These are phyloP conservation scores for Bruguiera hainesii DNA, from an alignment of 441 rosid genomes.

Conservation along the genomic window DNA sequence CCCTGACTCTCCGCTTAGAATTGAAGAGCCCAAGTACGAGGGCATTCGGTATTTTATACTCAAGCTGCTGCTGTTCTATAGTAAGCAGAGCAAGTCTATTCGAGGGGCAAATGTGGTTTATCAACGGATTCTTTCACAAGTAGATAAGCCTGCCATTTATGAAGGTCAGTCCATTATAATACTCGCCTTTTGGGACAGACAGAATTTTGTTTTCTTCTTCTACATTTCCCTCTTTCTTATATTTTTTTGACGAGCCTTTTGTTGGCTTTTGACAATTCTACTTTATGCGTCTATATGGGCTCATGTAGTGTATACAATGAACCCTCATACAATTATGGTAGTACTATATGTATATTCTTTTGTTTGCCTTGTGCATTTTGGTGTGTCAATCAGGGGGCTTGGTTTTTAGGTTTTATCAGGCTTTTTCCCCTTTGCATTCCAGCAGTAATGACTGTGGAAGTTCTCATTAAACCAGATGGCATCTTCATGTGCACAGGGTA, in stretches of 20 bases:
- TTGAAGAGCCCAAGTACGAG: conserved; percentile 71
- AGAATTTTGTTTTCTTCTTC: background rate
- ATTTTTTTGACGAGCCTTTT: too few relatives aligned
- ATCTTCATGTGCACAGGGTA: too few relatives aligned
- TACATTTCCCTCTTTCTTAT: background rate
- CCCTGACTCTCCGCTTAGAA: conserved; percentile 62
- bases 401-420: background rate
- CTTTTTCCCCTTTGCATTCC: background rate
- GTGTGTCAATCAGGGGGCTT: background rate
- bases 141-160: conserved; percentile 76
- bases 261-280: too few relatives aligned
- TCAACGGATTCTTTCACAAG: conserved; percentile 59
- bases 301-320: too few relatives aligned
- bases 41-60: conserved; percentile 58
- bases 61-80: conserved; percentile 70
- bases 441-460: background rate
- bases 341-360: too few relatives aligned
- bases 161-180: conserved; percentile 47
- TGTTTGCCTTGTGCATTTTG: background rate
- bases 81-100: conserved; percentile 79
- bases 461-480: too few relatives aligned
- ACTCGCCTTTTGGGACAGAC: background rate
- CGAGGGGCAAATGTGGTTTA: conserved; percentile 83
- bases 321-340: too few relatives aligned
- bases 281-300: too few relatives aligned